Conservation (phyloP, 345 rosid species). For the Eutrema japonicum region DNA sequence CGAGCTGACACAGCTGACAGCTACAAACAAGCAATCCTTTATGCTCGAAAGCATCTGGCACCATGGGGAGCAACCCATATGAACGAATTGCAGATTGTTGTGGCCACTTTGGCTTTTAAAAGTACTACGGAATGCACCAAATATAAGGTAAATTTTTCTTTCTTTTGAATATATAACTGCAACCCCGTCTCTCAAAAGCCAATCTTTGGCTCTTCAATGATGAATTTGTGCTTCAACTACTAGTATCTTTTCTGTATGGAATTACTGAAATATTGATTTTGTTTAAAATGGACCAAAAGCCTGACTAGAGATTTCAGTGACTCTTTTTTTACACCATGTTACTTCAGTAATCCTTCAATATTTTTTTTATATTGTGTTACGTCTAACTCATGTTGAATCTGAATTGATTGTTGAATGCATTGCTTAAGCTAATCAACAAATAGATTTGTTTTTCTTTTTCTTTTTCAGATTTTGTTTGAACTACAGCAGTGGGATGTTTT, state of each 20-base stretch:
- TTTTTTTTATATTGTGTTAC: slow-evolving; percentile 7
- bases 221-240: slow-evolving; percentile 16
- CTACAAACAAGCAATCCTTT: slow-evolving; percentile 70
- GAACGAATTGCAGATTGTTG: slow-evolving; percentile 80
- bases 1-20: slow-evolving; percentile 77
- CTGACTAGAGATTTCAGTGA: background rate
- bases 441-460: background rate
- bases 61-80: slow-evolving; percentile 89
- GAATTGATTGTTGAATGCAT: background rate
- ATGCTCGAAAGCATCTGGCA: slow-evolving; percentile 81
- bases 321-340: slow-evolving; percentile 5
- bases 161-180: slow-evolving; percentile 15
- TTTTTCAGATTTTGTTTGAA: slow-evolving; percentile 77
- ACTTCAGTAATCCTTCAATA: slow-evolving; percentile 15
- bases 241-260: slow-evolving; percentile 18
- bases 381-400: slow-evolving; percentile 8
- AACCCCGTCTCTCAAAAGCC: slow-evolving; percentile 18
- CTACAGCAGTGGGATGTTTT: slow-evolving; percentile 89
- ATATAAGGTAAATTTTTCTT: slow-evolving; percentile 67
- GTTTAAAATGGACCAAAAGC: background rate
- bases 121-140: slow-evolving; percentile 72
- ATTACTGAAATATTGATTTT: slow-evolving; percentile 9
- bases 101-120: slow-evolving; percentile 89
- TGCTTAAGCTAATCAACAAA: slow-evolving; percentile 26
- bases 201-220: slow-evolving; percentile 11